Percentiles rank a stretch among this genome's conserved stretches.
Evolutionary conservation across 768 basidiomycete genomes (phyloP).

Genomic region (Psilocybe subaeruginosa): DNA sequence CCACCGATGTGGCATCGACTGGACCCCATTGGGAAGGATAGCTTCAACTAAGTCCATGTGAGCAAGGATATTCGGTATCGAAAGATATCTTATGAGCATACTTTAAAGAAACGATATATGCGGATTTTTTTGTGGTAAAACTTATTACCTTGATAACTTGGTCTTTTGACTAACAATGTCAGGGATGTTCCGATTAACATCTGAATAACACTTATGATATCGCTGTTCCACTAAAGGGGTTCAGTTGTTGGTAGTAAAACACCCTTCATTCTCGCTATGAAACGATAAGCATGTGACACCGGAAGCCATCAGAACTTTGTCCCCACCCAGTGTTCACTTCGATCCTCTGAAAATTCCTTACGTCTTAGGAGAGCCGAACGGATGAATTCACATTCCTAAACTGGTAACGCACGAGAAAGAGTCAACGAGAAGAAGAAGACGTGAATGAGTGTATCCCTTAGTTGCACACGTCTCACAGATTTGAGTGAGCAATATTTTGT

Average conservation of each 20-base stretch:
- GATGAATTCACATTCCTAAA: constrained; percentile 53
- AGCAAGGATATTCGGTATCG: constrained; percentile 47
- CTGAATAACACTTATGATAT: constrained; percentile 37
- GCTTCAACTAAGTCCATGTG: constrained; percentile 43
- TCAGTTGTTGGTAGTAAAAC: constrained; percentile 51
- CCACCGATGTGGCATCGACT: constrained; percentile 41
- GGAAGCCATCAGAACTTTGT: constrained; percentile 56
- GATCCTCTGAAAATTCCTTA: constrained; percentile 40
- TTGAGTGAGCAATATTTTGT: no score
- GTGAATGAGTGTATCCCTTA: no score
- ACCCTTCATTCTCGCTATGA: constrained; percentile 46
- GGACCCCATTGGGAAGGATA: constrained; percentile 44
- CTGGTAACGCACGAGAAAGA: constrained; percentile 19
- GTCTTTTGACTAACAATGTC: constrained; percentile 24
- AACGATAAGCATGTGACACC: constrained; percentile 51
- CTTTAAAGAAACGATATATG: constrained; percentile 19
- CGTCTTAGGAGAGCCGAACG: constrained; percentile 45
- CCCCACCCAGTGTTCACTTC: constrained; percentile 51
- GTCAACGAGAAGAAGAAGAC: no score
- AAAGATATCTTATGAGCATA: neutral
- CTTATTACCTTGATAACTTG: constrained; percentile 44
- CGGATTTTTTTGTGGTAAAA: constrained; percentile 52
- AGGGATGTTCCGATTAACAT: neutral
- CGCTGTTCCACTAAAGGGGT: constrained; percentile 48
- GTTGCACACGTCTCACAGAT: no score